These are phyloP conservation scores for Phytophthora citrophthora DNA, from an alignment of 352 stramenopile species.

Conservation along the genomic window DNA sequence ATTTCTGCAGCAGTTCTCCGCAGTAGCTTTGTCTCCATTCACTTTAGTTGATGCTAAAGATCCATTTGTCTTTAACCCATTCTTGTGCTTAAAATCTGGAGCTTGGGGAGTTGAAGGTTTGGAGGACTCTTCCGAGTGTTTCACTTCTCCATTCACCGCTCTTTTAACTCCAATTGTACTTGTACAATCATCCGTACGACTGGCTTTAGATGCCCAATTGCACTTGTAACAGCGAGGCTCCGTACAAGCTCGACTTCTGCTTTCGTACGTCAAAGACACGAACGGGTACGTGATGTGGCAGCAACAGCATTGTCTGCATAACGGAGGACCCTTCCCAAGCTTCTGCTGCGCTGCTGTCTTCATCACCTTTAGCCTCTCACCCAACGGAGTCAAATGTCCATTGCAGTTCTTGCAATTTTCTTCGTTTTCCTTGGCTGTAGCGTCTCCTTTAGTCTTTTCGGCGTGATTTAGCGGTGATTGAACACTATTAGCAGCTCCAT, in stretches of 20 bases:
- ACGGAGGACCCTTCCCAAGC: not conserved
- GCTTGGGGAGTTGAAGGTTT: not conserved
- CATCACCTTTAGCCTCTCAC: slow-evolving; percentile 19
- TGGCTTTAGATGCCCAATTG: slow-evolving; percentile 11
- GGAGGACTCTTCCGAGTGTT: not conserved
- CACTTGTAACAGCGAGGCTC: slow-evolving; percentile 28
- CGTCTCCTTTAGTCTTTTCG: not conserved
- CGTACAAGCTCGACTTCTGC: slow-evolving; percentile 1
- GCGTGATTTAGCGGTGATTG: not conserved
- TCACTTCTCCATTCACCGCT: slow-evolving; percentile 3
- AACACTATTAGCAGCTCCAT: not conserved
- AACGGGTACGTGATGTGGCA: slow-evolving; percentile 26
- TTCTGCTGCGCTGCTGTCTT: slow-evolving; percentile 4
- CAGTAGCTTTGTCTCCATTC: not conserved
- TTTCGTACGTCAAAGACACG: slow-evolving; percentile 17
- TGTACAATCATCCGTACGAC: not conserved
- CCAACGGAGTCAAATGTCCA: slow-evolving; percentile 16
- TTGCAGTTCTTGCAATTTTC: slow-evolving; percentile 19
- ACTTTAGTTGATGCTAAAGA: not conserved
- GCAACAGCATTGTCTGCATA: slow-evolving; percentile 17
- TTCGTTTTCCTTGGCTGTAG: slow-evolving; percentile 1
- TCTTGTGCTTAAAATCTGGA: not conserved
- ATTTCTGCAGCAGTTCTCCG: slow-evolving; percentile 10
- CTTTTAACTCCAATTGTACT: slow-evolving; percentile 8
- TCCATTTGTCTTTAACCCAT: not conserved